phyloP scores from a whole-genome alignment of 2,329 filamentous ascomycete species.

The Verticillium isaacii region DNA sequence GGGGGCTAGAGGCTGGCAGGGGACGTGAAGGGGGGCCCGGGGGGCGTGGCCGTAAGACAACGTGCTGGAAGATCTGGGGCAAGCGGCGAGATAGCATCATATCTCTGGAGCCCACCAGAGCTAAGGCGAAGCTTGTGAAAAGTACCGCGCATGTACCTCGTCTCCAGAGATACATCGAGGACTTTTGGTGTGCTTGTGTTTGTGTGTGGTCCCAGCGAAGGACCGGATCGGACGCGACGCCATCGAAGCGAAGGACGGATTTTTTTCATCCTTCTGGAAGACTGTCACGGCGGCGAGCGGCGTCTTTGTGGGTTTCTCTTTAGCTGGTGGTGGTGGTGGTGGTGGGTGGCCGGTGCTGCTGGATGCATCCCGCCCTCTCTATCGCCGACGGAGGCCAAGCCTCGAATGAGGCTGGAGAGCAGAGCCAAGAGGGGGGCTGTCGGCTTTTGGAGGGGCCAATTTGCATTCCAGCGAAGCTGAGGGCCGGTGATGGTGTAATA shows the following conservation, averaged over 20 bases:
- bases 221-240: background rate
- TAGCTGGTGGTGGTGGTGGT: background rate
- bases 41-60: constrained; percentile 1
- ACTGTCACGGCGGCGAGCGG: background rate
- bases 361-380: background rate
- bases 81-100: constrained; percentile 2
- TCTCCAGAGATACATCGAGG: constrained; percentile 1
- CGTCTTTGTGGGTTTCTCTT: background rate
- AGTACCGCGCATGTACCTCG: constrained; percentile 1
- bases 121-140: constrained; percentile 1
- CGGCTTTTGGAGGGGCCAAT: background rate
- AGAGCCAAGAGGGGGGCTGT: background rate
- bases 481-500: background rate
- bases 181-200: background rate
- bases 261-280: background rate
- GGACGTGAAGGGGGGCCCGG: background rate
- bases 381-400: background rate
- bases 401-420: background rate
- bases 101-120: background rate
- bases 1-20: background rate
- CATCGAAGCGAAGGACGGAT: background rate
- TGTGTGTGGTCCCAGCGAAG: background rate
- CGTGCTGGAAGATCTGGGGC: constrained; percentile 4
- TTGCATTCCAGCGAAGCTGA: background rate
- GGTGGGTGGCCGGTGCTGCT: background rate